Conservation (phyloP, 768 basidiomycete genomes). For the Serpula lacrymans region DNA sequence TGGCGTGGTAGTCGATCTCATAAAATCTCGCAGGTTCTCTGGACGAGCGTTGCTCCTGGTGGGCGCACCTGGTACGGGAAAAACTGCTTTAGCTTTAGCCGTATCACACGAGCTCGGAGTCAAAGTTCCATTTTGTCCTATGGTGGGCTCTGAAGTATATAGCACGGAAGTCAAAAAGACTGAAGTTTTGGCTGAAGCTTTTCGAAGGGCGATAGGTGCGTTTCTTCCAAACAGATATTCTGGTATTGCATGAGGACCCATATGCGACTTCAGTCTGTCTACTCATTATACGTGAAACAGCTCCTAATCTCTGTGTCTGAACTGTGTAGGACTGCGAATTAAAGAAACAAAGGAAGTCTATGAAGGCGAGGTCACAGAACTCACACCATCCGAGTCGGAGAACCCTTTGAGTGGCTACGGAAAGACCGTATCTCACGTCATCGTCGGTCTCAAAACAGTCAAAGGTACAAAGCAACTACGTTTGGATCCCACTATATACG, state of each 20-base stretch:
- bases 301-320: background rate
- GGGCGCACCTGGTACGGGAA: slow-evolving; percentile 96
- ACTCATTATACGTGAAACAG: background rate
- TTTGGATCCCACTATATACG: slow-evolving; percentile 93
- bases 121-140: slow-evolving; percentile 97
- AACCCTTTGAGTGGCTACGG: slow-evolving; percentile 98
- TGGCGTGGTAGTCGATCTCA: slow-evolving; percentile 83
- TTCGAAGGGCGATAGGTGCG: slow-evolving; percentile 93
- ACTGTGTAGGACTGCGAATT: slow-evolving; percentile 77
- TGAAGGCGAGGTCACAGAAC: slow-evolving; percentile 96
- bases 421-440: slow-evolving; percentile 97
- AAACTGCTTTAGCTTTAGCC: slow-evolving; percentile 95
- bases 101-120: slow-evolving; percentile 91
- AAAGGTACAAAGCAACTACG: slow-evolving; percentile 92
- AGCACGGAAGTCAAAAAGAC: slow-evolving; percentile 98
- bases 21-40: slow-evolving; percentile 90
- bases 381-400: slow-evolving; percentile 94
- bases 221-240: slow-evolving; percentile 21
- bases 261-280: slow-evolving; percentile 1
- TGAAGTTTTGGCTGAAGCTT: slow-evolving; percentile 92
- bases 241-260: slow-evolving; percentile 5
- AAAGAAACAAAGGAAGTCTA: slow-evolving; percentile 99
- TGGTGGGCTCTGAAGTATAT: slow-evolving; percentile 98
- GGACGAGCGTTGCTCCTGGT: slow-evolving; percentile 90
- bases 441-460: slow-evolving; percentile 92